A percentile compares a stretch with the other conserved stretches of the same genome.
phyloP scores from a whole-genome alignment of 805 yeast species.

The Saccharomycopsis capsularis region DNA sequence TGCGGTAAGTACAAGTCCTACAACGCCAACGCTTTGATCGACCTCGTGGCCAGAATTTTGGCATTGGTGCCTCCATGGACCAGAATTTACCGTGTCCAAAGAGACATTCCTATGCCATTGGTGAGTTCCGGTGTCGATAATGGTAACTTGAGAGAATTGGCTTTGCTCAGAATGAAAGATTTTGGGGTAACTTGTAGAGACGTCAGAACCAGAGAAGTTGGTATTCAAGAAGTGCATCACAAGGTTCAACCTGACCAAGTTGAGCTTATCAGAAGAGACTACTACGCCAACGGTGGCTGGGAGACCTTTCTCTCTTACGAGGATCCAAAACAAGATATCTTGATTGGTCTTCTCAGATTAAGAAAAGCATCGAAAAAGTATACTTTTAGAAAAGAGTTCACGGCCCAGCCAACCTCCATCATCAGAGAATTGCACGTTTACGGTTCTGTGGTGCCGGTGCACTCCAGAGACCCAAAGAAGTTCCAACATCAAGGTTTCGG shows the following conservation, averaged over 20 bases:
- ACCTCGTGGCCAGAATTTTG: conserved; percentile 89
- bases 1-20: conserved; percentile 91
- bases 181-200: conserved; percentile 95
- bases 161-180: conserved; percentile 95
- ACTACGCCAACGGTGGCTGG: conserved; percentile 98
- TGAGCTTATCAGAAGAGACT: conserved; percentile 89
- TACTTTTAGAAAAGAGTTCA: conserved; percentile 86
- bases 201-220: conserved; percentile 96
- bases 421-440: conserved; percentile 97
- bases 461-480: conserved; percentile 92
- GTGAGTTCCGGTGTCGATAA: conserved; percentile 97
- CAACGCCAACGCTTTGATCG: conserved; percentile 89
- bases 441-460: conserved; percentile 95
- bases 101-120: conserved; percentile 98
- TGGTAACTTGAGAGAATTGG: conserved; percentile 92
- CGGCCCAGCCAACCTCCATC: conserved; percentile 76
- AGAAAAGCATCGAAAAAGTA: conserved; percentile 84
- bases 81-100: conserved; percentile 93
- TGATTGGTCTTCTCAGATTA: conserved; percentile 83
- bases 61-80: conserved; percentile 99
- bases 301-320: conserved; percentile 94
- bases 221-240: conserved; percentile 97
- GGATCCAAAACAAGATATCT: conserved; percentile 93
- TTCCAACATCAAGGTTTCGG: conserved; percentile 99
- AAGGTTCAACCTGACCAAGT: conserved; percentile 96